These are phyloP conservation scores for Pouteria glomerata DNA, from an alignment of 148 eudicot species.

Conservation along the genomic window DNA sequence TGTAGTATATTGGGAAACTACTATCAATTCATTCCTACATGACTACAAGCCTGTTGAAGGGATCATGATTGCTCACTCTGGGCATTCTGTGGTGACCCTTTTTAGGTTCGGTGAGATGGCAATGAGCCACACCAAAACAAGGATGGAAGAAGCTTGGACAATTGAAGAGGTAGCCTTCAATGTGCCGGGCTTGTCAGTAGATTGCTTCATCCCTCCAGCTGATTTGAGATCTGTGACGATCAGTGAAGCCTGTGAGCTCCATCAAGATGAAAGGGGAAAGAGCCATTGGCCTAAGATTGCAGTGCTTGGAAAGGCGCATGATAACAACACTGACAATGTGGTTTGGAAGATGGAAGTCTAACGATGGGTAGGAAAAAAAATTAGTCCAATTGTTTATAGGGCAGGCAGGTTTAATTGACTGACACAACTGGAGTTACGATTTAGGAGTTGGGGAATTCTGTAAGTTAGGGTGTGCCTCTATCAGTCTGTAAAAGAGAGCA, in stretches of 20 bases:
- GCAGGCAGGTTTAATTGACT: constrained; percentile 24
- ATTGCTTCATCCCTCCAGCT: constrained; percentile 57
- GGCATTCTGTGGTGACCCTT: constrained; percentile 48
- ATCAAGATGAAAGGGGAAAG: constrained; percentile 31
- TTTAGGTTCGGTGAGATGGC: constrained; percentile 53
- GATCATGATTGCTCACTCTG: constrained; percentile 54
- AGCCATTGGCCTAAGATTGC: constrained; percentile 39
- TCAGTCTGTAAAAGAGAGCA: constrained; percentile 24
- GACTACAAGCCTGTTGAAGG: constrained; percentile 54
- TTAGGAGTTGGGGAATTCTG: constrained; percentile 11
- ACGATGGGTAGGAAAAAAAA: constrained; percentile 11
- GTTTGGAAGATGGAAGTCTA: constrained; percentile 37
- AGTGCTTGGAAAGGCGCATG: constrained; percentile 27
- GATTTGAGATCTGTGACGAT: constrained; percentile 40
- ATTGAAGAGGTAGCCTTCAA: constrained; percentile 59
- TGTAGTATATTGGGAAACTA: constrained; percentile 55
- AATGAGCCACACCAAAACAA: constrained; percentile 55
- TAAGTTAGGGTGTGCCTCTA: constrained; percentile 12
- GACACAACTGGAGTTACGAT: constrained; percentile 20
- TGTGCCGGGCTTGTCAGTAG: constrained; percentile 47
- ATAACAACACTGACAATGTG: constrained; percentile 12
- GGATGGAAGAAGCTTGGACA: constrained; percentile 61
- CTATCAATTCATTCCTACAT: constrained; percentile 43
- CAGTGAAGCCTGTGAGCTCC: constrained; percentile 37
- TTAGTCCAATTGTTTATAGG: constrained; percentile 29